Percentiles rank a stretch among this genome's conserved stretches.
These are phyloP conservation scores for Ramaria sp. DNA, from an alignment of 768 basidiomycete genomes.

Conservation along the genomic window DNA sequence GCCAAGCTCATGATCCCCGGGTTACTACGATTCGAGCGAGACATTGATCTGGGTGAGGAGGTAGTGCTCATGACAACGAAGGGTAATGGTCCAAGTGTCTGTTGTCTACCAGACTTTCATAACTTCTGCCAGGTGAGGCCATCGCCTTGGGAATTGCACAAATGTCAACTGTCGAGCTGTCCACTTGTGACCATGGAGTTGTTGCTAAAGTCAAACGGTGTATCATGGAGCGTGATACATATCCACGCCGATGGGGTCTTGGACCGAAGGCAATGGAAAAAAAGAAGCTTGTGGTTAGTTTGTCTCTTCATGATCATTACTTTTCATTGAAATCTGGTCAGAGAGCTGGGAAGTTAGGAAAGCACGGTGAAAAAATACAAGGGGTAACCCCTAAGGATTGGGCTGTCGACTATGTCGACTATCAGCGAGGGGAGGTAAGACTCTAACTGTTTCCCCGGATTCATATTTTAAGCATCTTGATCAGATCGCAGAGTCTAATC, in stretches of 20 bases:
- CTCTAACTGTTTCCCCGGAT: too few species aligned
- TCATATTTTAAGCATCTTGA: too few species aligned
- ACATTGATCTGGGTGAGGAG: conserved; percentile 91
- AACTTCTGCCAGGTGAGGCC: conserved; percentile 54
- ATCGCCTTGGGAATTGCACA: conserved; percentile 92
- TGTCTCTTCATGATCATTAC: neutral
- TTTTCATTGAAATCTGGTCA: neutral
- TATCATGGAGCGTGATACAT: conserved; percentile 99
- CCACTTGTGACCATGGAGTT: conserved; percentile 96
- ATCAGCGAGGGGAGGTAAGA: conserved; percentile 50
- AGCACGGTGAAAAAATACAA: conserved; percentile 82
- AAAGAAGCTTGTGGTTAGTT: conserved; percentile 73
- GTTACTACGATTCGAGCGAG: conserved; percentile 89
- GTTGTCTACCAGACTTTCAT: conserved; percentile 2
- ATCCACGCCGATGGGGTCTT: conserved; percentile 96
- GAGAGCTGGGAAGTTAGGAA: conserved; percentile 95
- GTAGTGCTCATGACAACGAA: conserved; percentile 99
- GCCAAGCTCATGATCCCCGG: conserved; percentile 99
- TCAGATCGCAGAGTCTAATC: conserved; percentile 11
- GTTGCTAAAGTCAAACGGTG: conserved; percentile 99
- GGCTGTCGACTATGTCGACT: conserved; percentile 91
- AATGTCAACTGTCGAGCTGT: conserved; percentile 97
- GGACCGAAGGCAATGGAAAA: conserved; percentile 96
- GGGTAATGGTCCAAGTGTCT: conserved; percentile 33
- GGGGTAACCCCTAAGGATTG: conserved; percentile 85